Base-by-base conservation (phyloP, 2,329 filamentous ascomycete species). In the Diplodia mutila region DNA sequence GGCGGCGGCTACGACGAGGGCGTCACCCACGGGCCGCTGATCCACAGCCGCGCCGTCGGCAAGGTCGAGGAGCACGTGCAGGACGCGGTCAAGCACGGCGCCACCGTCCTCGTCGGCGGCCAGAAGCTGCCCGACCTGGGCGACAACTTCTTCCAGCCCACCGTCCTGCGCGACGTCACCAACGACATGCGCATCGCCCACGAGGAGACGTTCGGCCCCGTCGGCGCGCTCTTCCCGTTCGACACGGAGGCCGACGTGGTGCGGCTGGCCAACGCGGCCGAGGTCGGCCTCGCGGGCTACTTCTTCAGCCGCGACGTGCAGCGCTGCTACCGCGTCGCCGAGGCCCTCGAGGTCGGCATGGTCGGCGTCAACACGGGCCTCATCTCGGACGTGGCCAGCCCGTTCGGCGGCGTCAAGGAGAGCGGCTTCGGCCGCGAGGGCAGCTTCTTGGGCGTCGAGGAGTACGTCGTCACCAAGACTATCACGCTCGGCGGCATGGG, bases 191-290 rank as follows among this genome's bases (percentile, higher is more conserved):
- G 87, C 69, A 86, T 98, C 72, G 90, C 92, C 4, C 83, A 83
- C 1, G 94, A 98, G 80, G 95, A 99, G 84, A 99, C 94, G 0
- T 99, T 99, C 77, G 95, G 95, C 0, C 95, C 95, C 2, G 91
- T 98, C 0, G 94, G 94, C 0, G 94, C 91, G 0, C 80, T 98
- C 16, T 97, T 97, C 83, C 86, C 89, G 59, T 99, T 98, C 76
- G 87, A 92, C 55, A 93, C 90, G 0, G 95, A 98, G 80, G 89
- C 91, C 65, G 94, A 98, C 74, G 95, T 97, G 5, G 88, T 98
- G 34, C 84, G 86, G 70, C 81, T 94, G 71, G 94, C 95, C 4
- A 99, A 99, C 79, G 80, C 83, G 51, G 85, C 92, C 1, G 89
- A 94, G 64, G 94, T 98, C 46, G 95, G 95, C 1, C 85, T 99